phyloP scores from a whole-genome alignment of 2,329 filamentous ascomycete species.

The Furcasterigmium sp. region DNA sequence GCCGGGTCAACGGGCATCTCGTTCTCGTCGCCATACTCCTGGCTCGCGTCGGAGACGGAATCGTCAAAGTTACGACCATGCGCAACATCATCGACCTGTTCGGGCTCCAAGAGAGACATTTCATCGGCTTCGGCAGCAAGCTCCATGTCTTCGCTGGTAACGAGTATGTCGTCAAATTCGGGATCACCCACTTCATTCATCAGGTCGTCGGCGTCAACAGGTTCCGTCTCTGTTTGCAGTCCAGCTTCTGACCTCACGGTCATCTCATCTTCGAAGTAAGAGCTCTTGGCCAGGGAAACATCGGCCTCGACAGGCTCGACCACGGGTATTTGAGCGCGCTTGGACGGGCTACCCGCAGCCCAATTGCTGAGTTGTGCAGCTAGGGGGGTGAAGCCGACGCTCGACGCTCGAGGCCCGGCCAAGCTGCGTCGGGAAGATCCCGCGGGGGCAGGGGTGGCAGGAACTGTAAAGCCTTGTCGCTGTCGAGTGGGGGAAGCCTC shows the following conservation, averaged over 20 bases:
- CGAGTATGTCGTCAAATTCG: constrained; percentile 38
- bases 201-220: constrained; percentile 25
- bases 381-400: constrained; percentile 58
- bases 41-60: constrained; percentile 53
- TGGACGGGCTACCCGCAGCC: constrained; percentile 53
- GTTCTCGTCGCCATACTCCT: constrained; percentile 66
- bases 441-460: constrained; percentile 36
- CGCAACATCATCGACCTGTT: constrained; percentile 27
- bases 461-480: constrained; percentile 20
- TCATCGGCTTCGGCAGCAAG: constrained; percentile 54
- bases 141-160: constrained; percentile 51
- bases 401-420: constrained; percentile 19
- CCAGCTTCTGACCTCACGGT: constrained; percentile 30
- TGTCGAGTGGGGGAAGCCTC: constrained; percentile 33
- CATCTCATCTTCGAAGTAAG: constrained; percentile 61
- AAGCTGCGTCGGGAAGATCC: constrained; percentile 20
- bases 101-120: constrained; percentile 49
- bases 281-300: constrained; percentile 35
- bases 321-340: constrained; percentile 17
- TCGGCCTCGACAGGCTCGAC: constrained; percentile 11
- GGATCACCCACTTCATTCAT: constrained; percentile 19
- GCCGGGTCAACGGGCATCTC: constrained; percentile 49
- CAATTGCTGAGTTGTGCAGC: constrained; percentile 57
- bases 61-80: constrained; percentile 37
- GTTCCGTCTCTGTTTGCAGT: constrained; percentile 23